Conservation (phyloP, 441 rosid species). For the Bocquillonia castaneifolia region DNA sequence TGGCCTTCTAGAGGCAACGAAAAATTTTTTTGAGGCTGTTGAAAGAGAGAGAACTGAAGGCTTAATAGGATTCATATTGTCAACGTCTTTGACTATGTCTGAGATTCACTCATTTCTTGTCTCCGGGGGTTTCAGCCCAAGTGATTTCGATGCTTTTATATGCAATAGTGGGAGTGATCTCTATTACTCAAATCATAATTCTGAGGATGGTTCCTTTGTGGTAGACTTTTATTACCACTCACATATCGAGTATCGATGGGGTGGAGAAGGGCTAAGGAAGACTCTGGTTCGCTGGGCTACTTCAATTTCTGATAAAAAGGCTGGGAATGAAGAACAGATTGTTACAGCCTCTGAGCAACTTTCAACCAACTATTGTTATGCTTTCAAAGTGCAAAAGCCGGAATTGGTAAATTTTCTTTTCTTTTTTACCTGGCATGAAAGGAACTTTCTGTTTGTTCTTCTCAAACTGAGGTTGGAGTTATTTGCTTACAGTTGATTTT, state of each 20-base stretch:
- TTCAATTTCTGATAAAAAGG: slow-evolving; percentile 45
- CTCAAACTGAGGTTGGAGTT: slow-evolving; percentile 10
- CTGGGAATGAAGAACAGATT: slow-evolving; percentile 31
- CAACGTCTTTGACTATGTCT: slow-evolving; percentile 68
- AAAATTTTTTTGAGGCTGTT: slow-evolving; percentile 47
- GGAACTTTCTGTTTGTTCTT: background rate
- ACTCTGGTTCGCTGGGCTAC: slow-evolving; percentile 72
- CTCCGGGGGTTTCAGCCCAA: slow-evolving; percentile 56
- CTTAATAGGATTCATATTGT: slow-evolving; percentile 63
- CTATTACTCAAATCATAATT: slow-evolving; percentile 59
- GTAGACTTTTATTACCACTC: slow-evolving; percentile 79
- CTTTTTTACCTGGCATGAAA: background rate
- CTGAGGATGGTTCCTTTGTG: slow-evolving; percentile 51
- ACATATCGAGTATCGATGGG: slow-evolving; percentile 80
- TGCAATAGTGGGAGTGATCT: slow-evolving; percentile 92
- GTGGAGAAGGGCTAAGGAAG: slow-evolving; percentile 71
- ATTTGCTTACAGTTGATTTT: slow-evolving; percentile 1
- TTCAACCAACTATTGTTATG: slow-evolving; percentile 33
- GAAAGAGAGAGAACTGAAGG: slow-evolving; percentile 46
- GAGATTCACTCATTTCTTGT: slow-evolving; percentile 60
- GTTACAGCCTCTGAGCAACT: slow-evolving; percentile 29
- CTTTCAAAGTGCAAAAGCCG: slow-evolving; percentile 24
- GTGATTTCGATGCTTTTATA: slow-evolving; percentile 78
- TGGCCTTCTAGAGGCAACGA: slow-evolving; percentile 37
- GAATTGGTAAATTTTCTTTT: slow-evolving; percentile 22